Evolutionary conservation across 495 filamentous ascomycete species (phyloP), one percentile per base, ranked within the genome.

Genomic region (Penicillium taxi): DNA sequence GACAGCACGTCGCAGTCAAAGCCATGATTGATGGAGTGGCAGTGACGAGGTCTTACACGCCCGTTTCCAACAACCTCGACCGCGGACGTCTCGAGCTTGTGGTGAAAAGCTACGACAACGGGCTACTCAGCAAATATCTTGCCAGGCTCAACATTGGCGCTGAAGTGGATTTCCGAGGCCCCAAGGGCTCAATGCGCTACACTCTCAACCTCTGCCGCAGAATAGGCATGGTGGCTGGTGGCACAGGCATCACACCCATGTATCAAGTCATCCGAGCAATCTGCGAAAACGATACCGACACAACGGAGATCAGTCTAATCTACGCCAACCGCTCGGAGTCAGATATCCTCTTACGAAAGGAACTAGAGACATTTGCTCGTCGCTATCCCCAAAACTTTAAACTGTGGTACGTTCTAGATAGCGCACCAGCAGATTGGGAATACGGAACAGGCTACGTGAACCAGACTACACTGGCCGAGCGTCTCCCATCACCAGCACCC

Each of bases 231-330:
- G 46, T 75, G 9, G 72, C 69, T 4, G 72, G 72, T 29, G 74
- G 74, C 2, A 71, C 72, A 0, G 73, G 73, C 6, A 74, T 78
- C 31, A 78, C 74, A 17, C 74, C 73, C 8, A 73, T 74, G 65
- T 76, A 63, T 52, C 69, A 70, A 40, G 43, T 75, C 14, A 64
- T 74, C 37, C 64, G 66, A 12, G 65, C 66, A 20, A 75, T 77
- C 20, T 67, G 69, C 44, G 62, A 73, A 41, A 62, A 71, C 33
- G 54, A 64, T 7, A 48, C 41, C 15, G 72, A 76, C 37, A 61
- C 53, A 4, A 75, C 73, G 2, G 47, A 67, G 41, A 47, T 76
- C 16, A 61, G 51, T 30, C 56, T 73, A 3, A 37, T 78, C 31
- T 77, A 69, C 39, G 60, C 62, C 3, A 69, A 66, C 39, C 63